These are phyloP conservation scores for Schizosaccharomyces lindneri DNA, from an alignment of 805 yeast species.

Conservation along the genomic window DNA sequence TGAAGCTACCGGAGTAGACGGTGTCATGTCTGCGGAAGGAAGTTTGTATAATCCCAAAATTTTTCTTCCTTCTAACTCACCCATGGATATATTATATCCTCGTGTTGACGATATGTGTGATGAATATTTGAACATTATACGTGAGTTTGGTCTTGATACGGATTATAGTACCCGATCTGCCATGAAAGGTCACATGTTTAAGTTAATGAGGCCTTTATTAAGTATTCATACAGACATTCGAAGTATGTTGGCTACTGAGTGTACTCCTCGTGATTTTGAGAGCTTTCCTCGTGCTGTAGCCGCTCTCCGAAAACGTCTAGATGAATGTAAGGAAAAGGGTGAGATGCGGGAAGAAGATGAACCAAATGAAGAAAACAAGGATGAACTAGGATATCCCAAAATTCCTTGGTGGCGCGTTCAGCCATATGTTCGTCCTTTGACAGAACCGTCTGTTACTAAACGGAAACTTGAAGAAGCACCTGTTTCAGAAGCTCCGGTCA, in stretches of 20 bases:
- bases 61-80: slow-evolving; percentile 21
- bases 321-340: background rate
- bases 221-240: background rate
- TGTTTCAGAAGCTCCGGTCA: background rate
- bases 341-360: background rate
- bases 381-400: background rate
- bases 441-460: background rate
- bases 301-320: background rate
- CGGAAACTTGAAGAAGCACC: background rate
- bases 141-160: background rate
- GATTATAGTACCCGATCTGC: background rate
- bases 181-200: background rate
- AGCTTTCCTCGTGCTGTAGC: background rate
- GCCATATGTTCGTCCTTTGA: background rate
- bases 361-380: background rate
- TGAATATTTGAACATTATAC: slow-evolving; percentile 68
- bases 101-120: slow-evolving; percentile 62
- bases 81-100: slow-evolving; percentile 46
- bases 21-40: slow-evolving; percentile 95
- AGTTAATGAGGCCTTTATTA: background rate
- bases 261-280: background rate
- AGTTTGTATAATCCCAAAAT: slow-evolving; percentile 83
- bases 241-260: background rate
- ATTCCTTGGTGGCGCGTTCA: slow-evolving; percentile 7
- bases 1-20: slow-evolving; percentile 46